These are phyloP conservation scores for Paraconiothyrium brasiliense DNA, from an alignment of 2,329 filamentous ascomycete species.

Conservation along the genomic window DNA sequence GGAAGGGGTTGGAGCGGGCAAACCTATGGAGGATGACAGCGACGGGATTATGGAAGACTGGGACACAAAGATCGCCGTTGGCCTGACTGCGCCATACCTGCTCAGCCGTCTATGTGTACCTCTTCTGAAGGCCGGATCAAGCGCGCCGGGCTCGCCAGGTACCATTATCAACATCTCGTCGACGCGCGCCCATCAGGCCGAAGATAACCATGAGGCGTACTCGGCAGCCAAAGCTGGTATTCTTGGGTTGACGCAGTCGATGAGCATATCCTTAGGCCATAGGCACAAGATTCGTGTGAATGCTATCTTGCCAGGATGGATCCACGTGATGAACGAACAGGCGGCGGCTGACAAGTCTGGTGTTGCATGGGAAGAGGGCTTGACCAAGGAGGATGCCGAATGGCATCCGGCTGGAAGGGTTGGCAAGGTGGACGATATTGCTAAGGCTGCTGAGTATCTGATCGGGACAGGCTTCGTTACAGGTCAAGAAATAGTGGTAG, in stretches of 20 bases:
- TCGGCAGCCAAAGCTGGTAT: constrained; percentile 62
- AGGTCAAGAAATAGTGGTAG: constrained; percentile 58
- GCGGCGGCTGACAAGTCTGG: constrained; percentile 53
- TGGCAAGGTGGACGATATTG: constrained; percentile 60
- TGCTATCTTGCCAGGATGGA: constrained; percentile 62
- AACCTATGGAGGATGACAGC: constrained; percentile 42
- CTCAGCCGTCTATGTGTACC: constrained; percentile 44
- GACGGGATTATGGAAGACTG: constrained; percentile 44
- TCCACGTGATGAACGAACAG: constrained; percentile 59
- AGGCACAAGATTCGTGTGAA: constrained; percentile 58
- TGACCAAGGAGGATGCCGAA: constrained; percentile 55
- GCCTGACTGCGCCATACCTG: constrained; percentile 46
- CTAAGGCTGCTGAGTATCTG: constrained; percentile 53
- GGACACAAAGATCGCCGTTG: constrained; percentile 45
- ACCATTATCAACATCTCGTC: constrained; percentile 60
- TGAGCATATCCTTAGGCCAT: constrained; percentile 58
- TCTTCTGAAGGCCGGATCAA: constrained; percentile 33
- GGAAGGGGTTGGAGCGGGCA: constrained; percentile 35
- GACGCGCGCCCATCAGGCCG: constrained; percentile 60
- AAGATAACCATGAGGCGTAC: constrained; percentile 61
- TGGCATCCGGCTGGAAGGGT: constrained; percentile 63
- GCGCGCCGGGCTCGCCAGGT: constrained; percentile 33
- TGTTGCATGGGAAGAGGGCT: constrained; percentile 56
- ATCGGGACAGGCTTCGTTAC: constrained; percentile 53
- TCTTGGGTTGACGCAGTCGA: constrained; percentile 59